Percentiles rank a stretch among this genome's conserved stretches.
Evolutionary conservation across 2,329 filamentous ascomycete species (phyloP).

Genomic region (Epichloe brachyelytri): DNA sequence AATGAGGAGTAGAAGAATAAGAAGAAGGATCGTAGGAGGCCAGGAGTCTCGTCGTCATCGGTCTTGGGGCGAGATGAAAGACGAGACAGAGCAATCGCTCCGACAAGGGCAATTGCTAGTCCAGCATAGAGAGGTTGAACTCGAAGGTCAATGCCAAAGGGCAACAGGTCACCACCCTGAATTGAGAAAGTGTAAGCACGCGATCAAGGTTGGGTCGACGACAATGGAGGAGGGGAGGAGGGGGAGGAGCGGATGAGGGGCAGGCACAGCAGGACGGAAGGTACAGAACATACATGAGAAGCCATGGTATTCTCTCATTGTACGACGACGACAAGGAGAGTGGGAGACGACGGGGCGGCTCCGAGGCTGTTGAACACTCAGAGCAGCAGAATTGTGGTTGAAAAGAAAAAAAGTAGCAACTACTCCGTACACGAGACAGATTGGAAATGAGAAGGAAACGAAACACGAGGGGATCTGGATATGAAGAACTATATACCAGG

Average conservation of each 20-base stretch:
- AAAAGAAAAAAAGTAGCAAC: not conserved
- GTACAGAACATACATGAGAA: conserved; percentile 39
- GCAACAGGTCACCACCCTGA: conserved; percentile 45
- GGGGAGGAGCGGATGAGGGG: not conserved
- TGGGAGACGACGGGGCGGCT: conserved; percentile 1
- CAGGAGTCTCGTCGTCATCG: conserved; percentile 28
- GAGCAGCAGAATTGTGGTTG: not conserved
- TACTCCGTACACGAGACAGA: not conserved
- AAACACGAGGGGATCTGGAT: conserved; percentile 5
- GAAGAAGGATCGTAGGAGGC: conserved; percentile 41
- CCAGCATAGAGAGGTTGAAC: conserved; percentile 40
- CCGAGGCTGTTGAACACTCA: conserved; percentile 5
- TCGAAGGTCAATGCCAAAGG: conserved; percentile 30
- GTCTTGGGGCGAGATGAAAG: conserved; percentile 21
- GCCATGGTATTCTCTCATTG: conserved; percentile 61
- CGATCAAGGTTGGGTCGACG: not conserved
- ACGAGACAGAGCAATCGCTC: conserved; percentile 37
- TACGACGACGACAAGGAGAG: conserved; percentile 22
- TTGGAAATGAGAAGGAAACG: conserved; percentile 7
- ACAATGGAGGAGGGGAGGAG: not conserved
- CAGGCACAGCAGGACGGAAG: not conserved
- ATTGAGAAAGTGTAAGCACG: conserved; percentile 12
- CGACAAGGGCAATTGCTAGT: conserved; percentile 36
- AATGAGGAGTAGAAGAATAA: conserved; percentile 84
- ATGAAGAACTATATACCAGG: conserved; percentile 12